phyloP scores from a whole-genome alignment of 2,329 filamentous ascomycete species.

The Paraphaeosphaeria sporulosa region DNA sequence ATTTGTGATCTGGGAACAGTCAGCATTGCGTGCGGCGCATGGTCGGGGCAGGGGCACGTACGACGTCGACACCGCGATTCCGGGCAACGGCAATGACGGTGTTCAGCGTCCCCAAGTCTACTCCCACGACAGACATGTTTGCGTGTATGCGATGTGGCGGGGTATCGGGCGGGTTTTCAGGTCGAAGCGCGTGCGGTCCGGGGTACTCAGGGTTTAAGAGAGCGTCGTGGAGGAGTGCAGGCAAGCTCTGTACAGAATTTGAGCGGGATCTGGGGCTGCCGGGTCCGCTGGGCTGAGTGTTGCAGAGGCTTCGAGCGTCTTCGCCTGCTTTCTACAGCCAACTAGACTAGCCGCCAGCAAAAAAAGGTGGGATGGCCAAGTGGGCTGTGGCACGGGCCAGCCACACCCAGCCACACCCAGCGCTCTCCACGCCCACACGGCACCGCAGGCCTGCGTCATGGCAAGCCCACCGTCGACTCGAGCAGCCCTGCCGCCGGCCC shows the following conservation, averaged over 20 bases:
- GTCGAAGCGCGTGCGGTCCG: conserved; percentile 19
- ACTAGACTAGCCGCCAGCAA: conserved; percentile 16
- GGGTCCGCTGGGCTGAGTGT: conserved; percentile 20
- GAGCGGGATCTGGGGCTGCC: conserved; percentile 14
- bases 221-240: conserved; percentile 17
- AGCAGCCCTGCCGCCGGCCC: conserved; percentile 8
- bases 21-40: conserved; percentile 30
- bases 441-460: conserved; percentile 26
- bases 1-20: conserved; percentile 82
- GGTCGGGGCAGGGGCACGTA: conserved; percentile 62
- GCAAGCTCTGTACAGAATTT: conserved; percentile 17
- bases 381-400: conserved; percentile 11
- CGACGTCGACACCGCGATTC: conserved; percentile 98
- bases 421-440: no score
- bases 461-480: background rate
- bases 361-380: conserved; percentile 19
- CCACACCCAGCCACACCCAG: conserved; percentile 9
- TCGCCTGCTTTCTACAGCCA: conserved; percentile 29
- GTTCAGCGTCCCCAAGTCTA: conserved; percentile 96
- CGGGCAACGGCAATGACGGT: conserved; percentile 97
- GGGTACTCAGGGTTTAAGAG: conserved; percentile 15
- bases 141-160: conserved; percentile 33
- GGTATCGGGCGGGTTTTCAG: conserved; percentile 27
- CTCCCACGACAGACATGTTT: conserved; percentile 73
- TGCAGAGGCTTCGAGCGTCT: conserved; percentile 19